phyloP scores from a whole-genome alignment of 2,329 filamentous ascomycete genomes.

The Aspergillus oerlinghausenensis region DNA sequence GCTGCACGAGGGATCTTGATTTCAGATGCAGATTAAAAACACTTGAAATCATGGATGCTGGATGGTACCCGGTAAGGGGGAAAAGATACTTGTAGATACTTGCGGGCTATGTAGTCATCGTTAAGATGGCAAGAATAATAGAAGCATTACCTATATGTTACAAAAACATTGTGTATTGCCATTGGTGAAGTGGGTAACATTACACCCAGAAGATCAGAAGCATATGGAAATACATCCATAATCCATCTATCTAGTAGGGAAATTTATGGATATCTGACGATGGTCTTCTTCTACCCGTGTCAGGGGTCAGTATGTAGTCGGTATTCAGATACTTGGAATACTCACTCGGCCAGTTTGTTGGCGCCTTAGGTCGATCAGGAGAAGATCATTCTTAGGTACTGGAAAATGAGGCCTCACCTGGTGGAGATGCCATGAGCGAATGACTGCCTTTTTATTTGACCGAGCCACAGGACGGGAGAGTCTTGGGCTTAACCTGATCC shows the following conservation, averaged over 20 bases:
- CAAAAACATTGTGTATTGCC: neutral
- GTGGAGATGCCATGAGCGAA: neutral
- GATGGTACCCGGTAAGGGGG: neutral
- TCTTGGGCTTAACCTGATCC: neutral
- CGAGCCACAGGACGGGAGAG: neutral
- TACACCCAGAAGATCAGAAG: neutral
- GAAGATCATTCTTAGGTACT: neutral
- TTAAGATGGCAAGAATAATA: neutral
- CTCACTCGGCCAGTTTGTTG: neutral
- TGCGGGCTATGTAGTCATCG: neutral
- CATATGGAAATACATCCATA: neutral
- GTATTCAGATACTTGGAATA: neutral
- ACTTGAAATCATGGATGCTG: neutral
- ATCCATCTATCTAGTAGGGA: neutral
- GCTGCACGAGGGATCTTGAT: neutral
- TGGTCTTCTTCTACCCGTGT: neutral
- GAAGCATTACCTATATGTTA: neutral
- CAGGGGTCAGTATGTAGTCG: neutral
- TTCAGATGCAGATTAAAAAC: neutral
- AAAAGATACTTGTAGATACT: neutral
- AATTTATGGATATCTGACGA: neutral
- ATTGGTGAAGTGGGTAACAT: neutral
- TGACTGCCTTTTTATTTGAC: neutral
- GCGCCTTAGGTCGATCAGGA: neutral
- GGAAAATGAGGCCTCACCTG: neutral